These are phyloP conservation scores for Suillus variegatus DNA, from an alignment of 768 basidiomycete species.

Conservation along the genomic window DNA sequence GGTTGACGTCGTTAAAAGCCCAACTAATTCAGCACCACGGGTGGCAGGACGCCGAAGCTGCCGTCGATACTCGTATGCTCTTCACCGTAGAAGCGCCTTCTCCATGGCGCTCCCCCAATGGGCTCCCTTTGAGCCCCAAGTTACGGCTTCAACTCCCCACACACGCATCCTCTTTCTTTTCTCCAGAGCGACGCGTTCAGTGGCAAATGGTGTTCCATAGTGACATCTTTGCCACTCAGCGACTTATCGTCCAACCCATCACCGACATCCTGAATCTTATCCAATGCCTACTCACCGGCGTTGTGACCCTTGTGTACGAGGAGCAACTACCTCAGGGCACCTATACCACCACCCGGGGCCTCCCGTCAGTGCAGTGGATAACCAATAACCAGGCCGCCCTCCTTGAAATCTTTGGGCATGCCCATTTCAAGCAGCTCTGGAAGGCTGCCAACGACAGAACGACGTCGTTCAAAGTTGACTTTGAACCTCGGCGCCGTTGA, in stretches of 20 bases:
- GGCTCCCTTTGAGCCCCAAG: conserved; percentile 76
- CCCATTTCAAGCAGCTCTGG: conserved; percentile 72
- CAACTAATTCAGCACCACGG: conserved; percentile 68
- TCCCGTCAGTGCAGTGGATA: conserved; percentile 80
- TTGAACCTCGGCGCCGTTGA: conserved; percentile 45
- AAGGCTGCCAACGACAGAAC: conserved; percentile 72
- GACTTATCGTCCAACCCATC: conserved; percentile 67
- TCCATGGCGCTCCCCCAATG: conserved; percentile 75
- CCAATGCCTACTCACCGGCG: conserved; percentile 72
- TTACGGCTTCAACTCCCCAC: conserved; percentile 72
- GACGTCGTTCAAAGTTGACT: conserved; percentile 74
- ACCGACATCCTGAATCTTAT: conserved; percentile 68
- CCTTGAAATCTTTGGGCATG: conserved; percentile 69
- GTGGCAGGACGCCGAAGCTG: conserved; percentile 61
- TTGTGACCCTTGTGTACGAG: conserved; percentile 73
- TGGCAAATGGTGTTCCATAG: conserved; percentile 92
- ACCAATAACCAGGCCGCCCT: conserved; percentile 66
- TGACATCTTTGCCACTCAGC: conserved; percentile 70
- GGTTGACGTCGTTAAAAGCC: conserved; percentile 63
- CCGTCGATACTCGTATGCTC: conserved; percentile 69
- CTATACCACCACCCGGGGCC: conserved; percentile 73
- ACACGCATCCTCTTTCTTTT: conserved; percentile 84
- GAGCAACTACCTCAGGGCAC: conserved; percentile 70
- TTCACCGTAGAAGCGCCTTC: conserved; percentile 78
- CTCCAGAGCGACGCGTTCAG: conserved; percentile 78